Evolutionary conservation across 2,329 filamentous ascomycete species (phyloP), one percentile per base, ranked within the genome.

Genomic region (Sporothrix brunneoviolacea): DNA sequence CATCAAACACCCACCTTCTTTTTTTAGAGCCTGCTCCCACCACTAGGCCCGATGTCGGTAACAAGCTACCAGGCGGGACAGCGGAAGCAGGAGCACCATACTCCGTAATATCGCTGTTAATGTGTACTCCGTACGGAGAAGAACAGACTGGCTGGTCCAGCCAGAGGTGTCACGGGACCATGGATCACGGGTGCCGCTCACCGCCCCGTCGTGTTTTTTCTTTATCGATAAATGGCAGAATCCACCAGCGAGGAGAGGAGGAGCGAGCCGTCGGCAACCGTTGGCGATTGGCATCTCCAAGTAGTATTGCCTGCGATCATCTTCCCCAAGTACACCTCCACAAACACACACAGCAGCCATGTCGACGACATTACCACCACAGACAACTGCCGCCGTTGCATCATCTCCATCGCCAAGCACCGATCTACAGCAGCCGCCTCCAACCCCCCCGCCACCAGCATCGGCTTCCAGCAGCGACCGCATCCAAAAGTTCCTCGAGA

Each of bases 401-500:
- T 21, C 48, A 18, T 12, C n/a, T 4, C 2, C 18, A 7, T n/a
- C 40, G 9, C 6, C 33, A 1, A 16, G 33, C 15, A 6, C 33
- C 5, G 41, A 42, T 8, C 19, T 33, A 16, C 22, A 1, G 10
- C 42, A 13, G 22, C 41, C 9, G 19, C 37, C 16, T 16, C 48
- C 18, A 2, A 38, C 19, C 9, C 42, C 8, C 21, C 45, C 4
- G 16, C 46, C 1, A 22, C 53, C 28, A 28, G 30, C 18, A 42
- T 27, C 32, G 5, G 8, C 36, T 1, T 24, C 53, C 28, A 22
- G 30, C 18, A 42, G 27, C 32, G 48, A 50, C 28, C 45, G 40
- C 21, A 19, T 49, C 2, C 48, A 51, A 30, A 35, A 47, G 10
- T 57, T 51, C 36, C 66, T 78, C 58, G 59, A 70, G 57, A 83